Percentiles rank a stretch among this genome's conserved stretches.
These are phyloP conservation scores for Scutellaria minor DNA, from an alignment of 257 asterid species.

Conservation along the genomic window DNA sequence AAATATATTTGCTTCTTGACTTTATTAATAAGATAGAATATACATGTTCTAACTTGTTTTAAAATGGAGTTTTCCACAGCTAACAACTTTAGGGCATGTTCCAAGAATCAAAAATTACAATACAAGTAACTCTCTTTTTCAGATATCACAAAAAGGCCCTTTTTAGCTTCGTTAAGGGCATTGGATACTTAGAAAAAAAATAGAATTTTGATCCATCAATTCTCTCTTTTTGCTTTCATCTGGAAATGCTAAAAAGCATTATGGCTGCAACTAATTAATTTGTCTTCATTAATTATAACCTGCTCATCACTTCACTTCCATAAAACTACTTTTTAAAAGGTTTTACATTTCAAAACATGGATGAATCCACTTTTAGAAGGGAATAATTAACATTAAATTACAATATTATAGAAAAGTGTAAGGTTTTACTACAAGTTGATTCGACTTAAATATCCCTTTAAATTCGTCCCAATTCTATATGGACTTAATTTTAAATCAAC, in stretches of 20 bases:
- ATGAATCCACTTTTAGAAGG: not conserved
- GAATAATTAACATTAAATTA: not conserved
- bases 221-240: constrained; percentile 26
- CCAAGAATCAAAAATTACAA: constrained; percentile 49
- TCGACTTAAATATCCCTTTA: not conserved
- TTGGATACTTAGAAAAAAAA: constrained; percentile 42
- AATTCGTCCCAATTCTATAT: not conserved
- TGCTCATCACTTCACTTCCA: constrained; percentile 7
- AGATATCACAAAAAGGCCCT: constrained; percentile 71
- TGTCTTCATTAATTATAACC: constrained; percentile 14
- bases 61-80: constrained; percentile 33
- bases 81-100: constrained; percentile 48
- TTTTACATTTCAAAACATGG: constrained; percentile 10
- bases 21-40: constrained; percentile 49
- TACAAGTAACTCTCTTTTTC: constrained; percentile 53
- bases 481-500: not conserved
- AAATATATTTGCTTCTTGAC: constrained; percentile 31
- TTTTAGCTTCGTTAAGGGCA: constrained; percentile 57
- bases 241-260: constrained; percentile 31
- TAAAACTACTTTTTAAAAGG: constrained; percentile 9
- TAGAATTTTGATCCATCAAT: constrained; percentile 12
- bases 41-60: constrained; percentile 37
- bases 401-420: not conserved
- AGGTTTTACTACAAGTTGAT: not conserved
- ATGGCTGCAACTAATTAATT: not conserved